Evolutionary conservation across 2,329 filamentous ascomycete species (phyloP).

Genomic region (Monosporascus sp.): DNA sequence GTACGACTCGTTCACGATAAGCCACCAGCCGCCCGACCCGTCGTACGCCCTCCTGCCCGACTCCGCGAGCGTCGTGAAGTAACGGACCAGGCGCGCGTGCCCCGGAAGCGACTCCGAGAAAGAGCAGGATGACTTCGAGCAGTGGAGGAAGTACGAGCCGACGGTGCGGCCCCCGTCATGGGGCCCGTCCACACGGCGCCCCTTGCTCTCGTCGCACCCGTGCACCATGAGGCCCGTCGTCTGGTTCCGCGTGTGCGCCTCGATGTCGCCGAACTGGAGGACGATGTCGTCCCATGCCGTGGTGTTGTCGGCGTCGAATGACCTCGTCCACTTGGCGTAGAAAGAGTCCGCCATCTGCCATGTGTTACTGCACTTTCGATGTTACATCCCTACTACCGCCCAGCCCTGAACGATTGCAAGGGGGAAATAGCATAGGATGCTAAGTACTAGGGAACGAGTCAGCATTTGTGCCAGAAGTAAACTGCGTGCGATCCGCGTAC

Average conservation of each 20-base stretch:
- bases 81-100: conserved; percentile 30
- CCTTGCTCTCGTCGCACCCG: conserved; percentile 45
- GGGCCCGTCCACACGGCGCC: conserved; percentile 43
- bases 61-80: conserved; percentile 36
- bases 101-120: conserved; percentile 30
- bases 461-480: too few species aligned
- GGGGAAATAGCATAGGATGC: too few species aligned
- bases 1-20: conserved; percentile 48
- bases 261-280: conserved; percentile 34
- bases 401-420: too few species aligned
- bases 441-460: too few species aligned
- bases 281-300: conserved; percentile 35
- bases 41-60: conserved; percentile 39
- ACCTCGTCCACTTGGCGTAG: conserved; percentile 29
- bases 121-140: conserved; percentile 41
- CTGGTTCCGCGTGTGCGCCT: conserved; percentile 29
- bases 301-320: conserved; percentile 26
- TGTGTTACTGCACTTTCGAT: too few species aligned
- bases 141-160: conserved; percentile 46
- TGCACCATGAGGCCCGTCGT: conserved; percentile 41
- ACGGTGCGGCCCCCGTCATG: conserved; percentile 38
- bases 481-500: too few species aligned
- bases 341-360: conserved; percentile 33
- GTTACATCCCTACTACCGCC: too few species aligned
- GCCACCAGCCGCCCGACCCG: conserved; percentile 48